Evolutionary conservation across 2,329 filamentous ascomycete species (phyloP).

Genomic region (Diatrype stigma): DNA sequence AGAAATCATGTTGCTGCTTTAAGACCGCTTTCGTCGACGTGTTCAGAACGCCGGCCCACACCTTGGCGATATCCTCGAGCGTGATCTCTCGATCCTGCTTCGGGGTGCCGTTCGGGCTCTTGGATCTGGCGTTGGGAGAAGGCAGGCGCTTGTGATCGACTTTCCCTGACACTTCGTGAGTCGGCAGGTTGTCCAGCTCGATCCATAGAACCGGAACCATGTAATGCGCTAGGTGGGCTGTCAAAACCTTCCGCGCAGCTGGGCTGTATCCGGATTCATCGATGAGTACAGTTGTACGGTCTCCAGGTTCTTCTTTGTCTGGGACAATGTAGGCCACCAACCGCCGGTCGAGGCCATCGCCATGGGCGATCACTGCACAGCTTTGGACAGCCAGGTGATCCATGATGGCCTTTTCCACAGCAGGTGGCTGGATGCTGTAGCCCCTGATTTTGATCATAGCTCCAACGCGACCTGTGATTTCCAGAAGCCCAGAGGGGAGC

Average conservation of each 20-base stretch:
- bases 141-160: slow-evolving; percentile 70
- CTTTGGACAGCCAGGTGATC: slow-evolving; percentile 66
- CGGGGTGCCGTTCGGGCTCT: slow-evolving; percentile 33
- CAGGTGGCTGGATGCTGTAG: slow-evolving; percentile 73
- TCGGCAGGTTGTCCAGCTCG: slow-evolving; percentile 65
- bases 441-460: slow-evolving; percentile 79
- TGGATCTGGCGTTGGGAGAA: slow-evolving; percentile 50
- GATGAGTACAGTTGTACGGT: slow-evolving; percentile 60
- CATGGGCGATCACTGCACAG: slow-evolving; percentile 69
- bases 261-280: slow-evolving; percentile 70
- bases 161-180: slow-evolving; percentile 75
- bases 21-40: slow-evolving; percentile 60
- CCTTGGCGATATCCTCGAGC: slow-evolving; percentile 62
- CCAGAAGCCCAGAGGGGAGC: slow-evolving; percentile 62
- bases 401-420: slow-evolving; percentile 69
- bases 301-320: slow-evolving; percentile 55
- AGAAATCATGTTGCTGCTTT: slow-evolving; percentile 67
- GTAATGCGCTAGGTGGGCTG: slow-evolving; percentile 69
- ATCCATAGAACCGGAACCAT: slow-evolving; percentile 82
- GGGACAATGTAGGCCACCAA: slow-evolving; percentile 72
- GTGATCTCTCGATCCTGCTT: slow-evolving; percentile 60
- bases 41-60: slow-evolving; percentile 69
- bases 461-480: slow-evolving; percentile 72
- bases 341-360: slow-evolving; percentile 71
- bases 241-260: slow-evolving; percentile 59